Evolutionary conservation across 352 stramenopile genomes (phyloP).

Genomic region (Phytophthora constricta): DNA sequence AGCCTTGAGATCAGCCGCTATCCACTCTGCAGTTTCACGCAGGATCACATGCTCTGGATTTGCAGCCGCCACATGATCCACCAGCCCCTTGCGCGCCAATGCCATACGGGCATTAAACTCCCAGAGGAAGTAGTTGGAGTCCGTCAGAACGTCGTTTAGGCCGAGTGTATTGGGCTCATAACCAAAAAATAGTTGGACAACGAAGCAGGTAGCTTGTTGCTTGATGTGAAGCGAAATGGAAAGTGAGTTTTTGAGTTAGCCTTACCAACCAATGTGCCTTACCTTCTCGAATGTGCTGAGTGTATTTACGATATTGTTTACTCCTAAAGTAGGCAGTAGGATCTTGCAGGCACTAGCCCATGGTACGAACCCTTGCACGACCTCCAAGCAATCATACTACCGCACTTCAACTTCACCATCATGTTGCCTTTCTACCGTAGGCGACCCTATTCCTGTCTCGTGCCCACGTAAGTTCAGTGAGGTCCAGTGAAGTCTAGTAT

Average conservation of each 20-base stretch:
- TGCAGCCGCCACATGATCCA: too few relatives aligned
- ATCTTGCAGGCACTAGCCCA: not conserved
- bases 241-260: not conserved
- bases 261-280: not conserved
- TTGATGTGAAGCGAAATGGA: not conserved
- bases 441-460: not conserved
- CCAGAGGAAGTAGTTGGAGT: too few relatives aligned
- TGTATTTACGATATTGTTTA: not conserved
- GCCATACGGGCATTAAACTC: too few relatives aligned
- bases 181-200: too few relatives aligned
- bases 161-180: too few relatives aligned
- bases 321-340: not conserved
- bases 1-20: slow-evolving; percentile 16
- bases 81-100: too few relatives aligned
- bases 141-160: too few relatives aligned
- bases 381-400: not conserved
- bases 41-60: not conserved
- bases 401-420: slow-evolving; percentile 1
- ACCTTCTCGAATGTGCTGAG: not conserved
- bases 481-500: not conserved
- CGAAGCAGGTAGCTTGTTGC: too few relatives aligned
- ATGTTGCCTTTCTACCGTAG: not conserved
- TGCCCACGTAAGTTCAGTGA: not conserved
- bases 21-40: not conserved
- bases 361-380: not conserved